Percentiles rank a stretch among this genome's conserved stretches.
Conservation (phyloP, 495 filamentous ascomycete species). For the Trichocladium uniseriatum region DNA sequence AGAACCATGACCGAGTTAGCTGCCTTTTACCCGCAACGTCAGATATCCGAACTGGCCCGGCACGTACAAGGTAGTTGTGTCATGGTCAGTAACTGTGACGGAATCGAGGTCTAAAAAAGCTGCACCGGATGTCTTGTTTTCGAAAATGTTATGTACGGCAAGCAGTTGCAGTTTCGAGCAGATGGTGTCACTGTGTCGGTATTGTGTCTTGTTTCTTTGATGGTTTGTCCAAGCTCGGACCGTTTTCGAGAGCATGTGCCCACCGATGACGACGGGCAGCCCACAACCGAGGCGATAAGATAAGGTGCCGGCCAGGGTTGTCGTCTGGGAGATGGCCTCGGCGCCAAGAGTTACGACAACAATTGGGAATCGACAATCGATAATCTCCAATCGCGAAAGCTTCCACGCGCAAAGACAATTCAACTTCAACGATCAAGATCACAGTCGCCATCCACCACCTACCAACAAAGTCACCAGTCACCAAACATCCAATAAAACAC, state of each 20-base stretch:
- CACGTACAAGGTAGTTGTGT: conserved; percentile 65
- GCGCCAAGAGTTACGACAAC: conserved; percentile 11
- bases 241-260: conserved; percentile 19
- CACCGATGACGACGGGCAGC: conserved; percentile 24
- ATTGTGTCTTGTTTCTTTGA: background rate
- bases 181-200: background rate
- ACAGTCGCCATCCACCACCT: no score
- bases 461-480: background rate
- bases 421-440: no score
- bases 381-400: background rate
- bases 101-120: background rate
- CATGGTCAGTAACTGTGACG: conserved; percentile 33
- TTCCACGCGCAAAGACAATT: no score
- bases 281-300: conserved; percentile 23
- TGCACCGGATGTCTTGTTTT: background rate
- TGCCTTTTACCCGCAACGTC: conserved; percentile 6
- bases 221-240: conserved; percentile 17
- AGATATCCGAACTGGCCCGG: conserved; percentile 1
- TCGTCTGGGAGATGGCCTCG: conserved; percentile 15
- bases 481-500: background rate
- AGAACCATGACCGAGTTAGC: conserved; percentile 8
- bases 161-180: background rate
- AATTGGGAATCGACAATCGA: background rate
- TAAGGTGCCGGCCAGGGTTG: conserved; percentile 14
- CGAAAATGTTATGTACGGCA: no score